Base-by-base conservation (phyloP, 1,139 yeast species). In the Spencermartinsiella ligniputridi region DNA sequence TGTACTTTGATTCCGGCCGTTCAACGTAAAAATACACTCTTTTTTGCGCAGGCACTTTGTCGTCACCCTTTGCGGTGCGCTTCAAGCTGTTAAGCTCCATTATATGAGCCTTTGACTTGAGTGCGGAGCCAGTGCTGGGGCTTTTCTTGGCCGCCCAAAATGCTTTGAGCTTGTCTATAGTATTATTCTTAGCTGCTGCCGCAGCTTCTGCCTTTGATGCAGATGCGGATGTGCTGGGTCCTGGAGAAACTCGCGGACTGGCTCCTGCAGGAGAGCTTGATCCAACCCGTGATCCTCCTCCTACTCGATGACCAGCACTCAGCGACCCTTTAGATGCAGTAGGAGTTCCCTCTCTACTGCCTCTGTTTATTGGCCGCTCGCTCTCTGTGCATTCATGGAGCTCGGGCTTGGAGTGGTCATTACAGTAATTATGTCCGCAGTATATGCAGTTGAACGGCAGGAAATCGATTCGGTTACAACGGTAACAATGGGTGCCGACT, bases 21-120 rank as follows among this genome's bases (percentile, higher is more conserved):
- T 48, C 52, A 35, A 83, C 73, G 77, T 82, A 77, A 9, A 85
- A 60, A 57, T 84, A 81, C 0, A 85, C 66, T 45, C 95, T 68
- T 54, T 85, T 87, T 1, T 65, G 61, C 0, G 54, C 53, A 0
- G 78, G 70, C 0, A 89, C 70, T 48, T 75, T 76, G 1, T 66
- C 36, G 57, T 87, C 95, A 2, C 97, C 97, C 50, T 72, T 74
- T 1, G 95, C 90, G 1, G 56, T 58, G 46, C 74, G 72, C 52
- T 79, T 75, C 49, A 78, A 55, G 37, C 67, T 62, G 0, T 76
- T 61, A 58, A 74, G 35, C 35, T 69, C 73, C 12, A 71, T 38
- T 33, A 49, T 43, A 8, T 53, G 48, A 12, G 52, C 17, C 52
- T 41, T 33, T 50, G 36, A 13, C 20, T 34, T 39, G 12, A 35